Evolutionary conservation across 1,284 basidiomycete genomes (phyloP), one percentile per base, ranked within the genome.

Genomic region (Trichosporon coremiiforme): DNA sequence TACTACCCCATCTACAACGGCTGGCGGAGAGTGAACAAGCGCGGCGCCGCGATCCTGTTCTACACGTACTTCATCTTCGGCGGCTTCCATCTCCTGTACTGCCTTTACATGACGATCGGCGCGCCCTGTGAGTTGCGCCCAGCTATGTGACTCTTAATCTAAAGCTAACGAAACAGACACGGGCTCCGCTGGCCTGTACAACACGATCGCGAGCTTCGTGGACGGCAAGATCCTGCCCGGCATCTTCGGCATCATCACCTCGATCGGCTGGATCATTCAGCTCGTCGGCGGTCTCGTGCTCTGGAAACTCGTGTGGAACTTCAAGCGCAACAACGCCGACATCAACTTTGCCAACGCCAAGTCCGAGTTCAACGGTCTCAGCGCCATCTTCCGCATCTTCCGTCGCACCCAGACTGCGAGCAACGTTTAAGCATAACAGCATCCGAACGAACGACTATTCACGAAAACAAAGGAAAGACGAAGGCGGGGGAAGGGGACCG

Each of bases 1-100:
- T 95, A 94, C 82, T 89, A 92, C 77, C 95, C 96, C 2, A 91
- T 96, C 79, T 98, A 98, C 86, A 95, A 96, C 77, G 95, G 92
- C 64, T 95, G 94, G 85, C 94, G 94, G 90, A 96, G 97, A 87
- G 94, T 91, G 41, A 80, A 81, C 85, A 82, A 73, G 68, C 70
- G 74, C 57, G 78, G 76, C 53, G 78, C 83, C 73, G 83, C 82
- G 25, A 79, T 85, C 74, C 85, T 85, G 74, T 84, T 85, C 77
- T 85, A 97, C 86, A 85, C 95, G 74, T 98, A 93, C 87, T 96
- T 96, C 86, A 89, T 97, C 84, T 98, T 98, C 84, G 88, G 90
- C 69, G 95, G 93, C 38, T 97, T 92, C 87, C 95, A 99, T 84
- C 86, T 98, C 69, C 85, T 93, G 47, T 98, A 92, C 86, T 92